Base-by-base conservation (phyloP, 2,329 filamentous ascomycete species). In the Talaromyces sp. region DNA sequence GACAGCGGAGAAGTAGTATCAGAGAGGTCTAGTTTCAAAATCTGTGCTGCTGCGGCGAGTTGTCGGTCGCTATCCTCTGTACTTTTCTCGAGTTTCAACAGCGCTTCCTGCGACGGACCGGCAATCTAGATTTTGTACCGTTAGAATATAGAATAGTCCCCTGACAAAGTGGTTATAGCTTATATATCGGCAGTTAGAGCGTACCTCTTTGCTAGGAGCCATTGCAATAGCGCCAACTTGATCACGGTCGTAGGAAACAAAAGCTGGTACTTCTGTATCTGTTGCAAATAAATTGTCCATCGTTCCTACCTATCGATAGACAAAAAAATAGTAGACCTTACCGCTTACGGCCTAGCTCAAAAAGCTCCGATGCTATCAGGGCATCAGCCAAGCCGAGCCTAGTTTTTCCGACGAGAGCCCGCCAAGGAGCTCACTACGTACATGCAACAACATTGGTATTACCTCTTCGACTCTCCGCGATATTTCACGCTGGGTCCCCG, bases 61-160 rank as follows among this genome's bases (percentile, higher is more conserved):
- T 81, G 77, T 25, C 71, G 72, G n/a, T 72, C 72, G 25, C 77
- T 74, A n/a, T 73, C 73, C 50, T 72, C 75, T 59, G 73, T 78
- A 66, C 78, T 75, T 72, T 78, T 80, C 70, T 82, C 80, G 56
- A 82, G 77, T 65, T 75, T 75, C 69, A 80, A 74, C 57, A 81
- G 72, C 68, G 79, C 77, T 71, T 80, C 76, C 73, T 80, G 78
- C 71, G 77, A 78, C 65, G 77, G 74, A 69, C 73, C 72, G 67
- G 75, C 71, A 70, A 72, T 73, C 78, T 80, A 68, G 66, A 52
- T 9, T 62, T 54, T 22, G n/a, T 19, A 19, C 39, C 13, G 9
- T 13, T 37, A 37, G 9, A n/a, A 56, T 56, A 22, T 56, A 56
- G 31, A 37, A 37, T 13, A 31, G 4, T 31, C 4, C 27, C 27